Base-by-base conservation (phyloP, 2,329 filamentous ascomycete genomes). In the Canariomyces notabilis region DNA sequence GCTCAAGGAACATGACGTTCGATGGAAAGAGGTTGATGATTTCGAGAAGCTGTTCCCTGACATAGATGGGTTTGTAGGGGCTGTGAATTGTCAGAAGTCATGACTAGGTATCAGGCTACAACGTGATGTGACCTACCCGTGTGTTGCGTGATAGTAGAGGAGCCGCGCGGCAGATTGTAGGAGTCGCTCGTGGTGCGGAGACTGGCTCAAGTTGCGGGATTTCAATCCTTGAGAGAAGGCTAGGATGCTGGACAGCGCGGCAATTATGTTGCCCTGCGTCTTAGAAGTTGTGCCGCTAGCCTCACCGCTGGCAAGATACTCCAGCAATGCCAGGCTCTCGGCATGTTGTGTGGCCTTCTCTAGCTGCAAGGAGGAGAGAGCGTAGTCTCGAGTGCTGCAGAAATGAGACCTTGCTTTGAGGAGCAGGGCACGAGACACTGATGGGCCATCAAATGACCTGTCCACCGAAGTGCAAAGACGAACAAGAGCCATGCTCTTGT, bases 1-100 rank as follows among this genome's bases (percentile, higher is more conserved):
- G 67, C 1, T 77, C 72, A 1, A 94, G 73, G 51, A 96, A 83
- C 5, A 88, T 73, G 1, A 81, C 86, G 66, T 95, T 96, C 39
- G 73, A 71, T 0, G 89, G 88, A 61, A 89, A 95, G 6, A 68
- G 61, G 0, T 58, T 57, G 18, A 93, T 70, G 51, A 83, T 85
- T 2, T 71, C 66, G 4, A 70, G 66, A 1, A 95, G 67, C 11
- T 82, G 69, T 6, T 74, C 66, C 35, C 85, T 82, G 26, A 94
- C 64, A 15, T 82, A 73, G 0, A 73, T 69, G 4, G 87, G 84
- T 42, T 83, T 82, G 65, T 86, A 89, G 2, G 83, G 75, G 3
- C 79, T 79, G 42, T 20, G 42, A 7, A 22, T 35, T 21, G 44
- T 33, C 21, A 42, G 37, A 16, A 32, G 3, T 32, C 11, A 6